Evolutionary conservation across 495 filamentous ascomycete species (phyloP).

Genomic region (Hyaloscypha bicolor): DNA sequence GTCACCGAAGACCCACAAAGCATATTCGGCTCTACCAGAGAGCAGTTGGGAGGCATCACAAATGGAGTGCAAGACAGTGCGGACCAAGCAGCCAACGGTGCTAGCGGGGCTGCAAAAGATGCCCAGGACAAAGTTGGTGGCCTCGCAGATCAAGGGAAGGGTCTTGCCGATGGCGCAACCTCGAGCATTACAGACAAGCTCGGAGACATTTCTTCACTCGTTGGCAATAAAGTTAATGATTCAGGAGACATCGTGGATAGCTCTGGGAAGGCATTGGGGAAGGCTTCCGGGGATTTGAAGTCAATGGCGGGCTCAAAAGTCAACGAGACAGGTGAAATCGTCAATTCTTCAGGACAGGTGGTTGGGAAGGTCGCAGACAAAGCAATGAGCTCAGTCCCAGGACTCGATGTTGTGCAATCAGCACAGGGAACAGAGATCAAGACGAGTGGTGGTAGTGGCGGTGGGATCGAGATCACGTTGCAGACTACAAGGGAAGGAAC

Average conservation of each 20-base stretch:
- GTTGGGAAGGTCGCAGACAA: conserved; percentile 7
- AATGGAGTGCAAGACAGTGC: conserved; percentile 3
- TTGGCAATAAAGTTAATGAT: conserved; percentile 19
- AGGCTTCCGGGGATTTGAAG: conserved; percentile 30
- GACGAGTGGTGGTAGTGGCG: background rate
- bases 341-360: conserved; percentile 19
- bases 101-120: background rate
- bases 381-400: background rate
- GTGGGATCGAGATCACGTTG: conserved; percentile 25
- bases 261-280: conserved; percentile 30
- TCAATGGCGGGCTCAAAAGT: conserved; percentile 27
- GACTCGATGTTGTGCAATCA: conserved; percentile 1
- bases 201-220: conserved; percentile 7
- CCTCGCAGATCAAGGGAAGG: conserved; percentile 12
- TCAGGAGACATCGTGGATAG: conserved; percentile 35
- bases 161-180: conserved; percentile 1
- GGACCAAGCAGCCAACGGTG: background rate
- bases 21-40: background rate
- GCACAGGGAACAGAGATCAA: conserved; percentile 6
- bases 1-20: conserved; percentile 1
- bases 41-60: background rate
- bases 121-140: conserved; percentile 5
- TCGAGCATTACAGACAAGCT: background rate
- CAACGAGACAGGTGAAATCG: conserved; percentile 36
- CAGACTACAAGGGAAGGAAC: conserved; percentile 29